These are phyloP conservation scores for Cordyceps farinosa DNA, from an alignment of 2,329 filamentous ascomycete species.

Conservation along the genomic window DNA sequence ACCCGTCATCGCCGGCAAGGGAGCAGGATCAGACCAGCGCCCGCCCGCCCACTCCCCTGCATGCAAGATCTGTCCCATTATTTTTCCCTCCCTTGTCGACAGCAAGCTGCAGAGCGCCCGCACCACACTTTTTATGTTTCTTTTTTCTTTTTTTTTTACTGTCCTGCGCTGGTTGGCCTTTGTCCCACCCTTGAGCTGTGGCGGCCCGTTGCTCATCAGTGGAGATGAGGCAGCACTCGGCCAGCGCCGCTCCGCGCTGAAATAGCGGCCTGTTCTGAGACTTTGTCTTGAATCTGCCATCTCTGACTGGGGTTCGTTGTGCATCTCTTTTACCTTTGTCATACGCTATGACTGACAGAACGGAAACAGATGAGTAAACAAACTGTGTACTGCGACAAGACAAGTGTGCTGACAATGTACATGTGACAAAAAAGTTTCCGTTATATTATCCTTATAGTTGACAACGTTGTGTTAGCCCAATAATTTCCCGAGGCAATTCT, in stretches of 20 bases:
- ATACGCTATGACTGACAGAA: too few relatives aligned
- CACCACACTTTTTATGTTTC: too few relatives aligned
- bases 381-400: too few relatives aligned
- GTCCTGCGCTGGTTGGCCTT: background rate
- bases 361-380: too few relatives aligned
- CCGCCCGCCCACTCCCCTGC: background rate
- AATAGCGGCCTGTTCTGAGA: background rate
- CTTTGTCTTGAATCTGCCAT: too few relatives aligned
- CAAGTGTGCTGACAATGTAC: too few relatives aligned
- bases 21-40: background rate
- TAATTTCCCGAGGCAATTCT: too few relatives aligned
- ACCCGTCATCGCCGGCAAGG: too few relatives aligned
- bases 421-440: too few relatives aligned
- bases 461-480: slow-evolving; percentile 36
- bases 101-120: background rate
- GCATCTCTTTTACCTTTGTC: too few relatives aligned
- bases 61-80: slow-evolving; percentile 8
- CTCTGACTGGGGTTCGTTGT: too few relatives aligned
- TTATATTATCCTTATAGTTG: too few relatives aligned
- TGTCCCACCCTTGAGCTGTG: background rate
- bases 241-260: background rate
- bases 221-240: background rate
- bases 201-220: background rate
- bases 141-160: background rate
- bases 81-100: background rate